Evolutionary conservation across 1,284 basidiomycete species (phyloP).

Genomic region (Sporisorium graminicola): DNA sequence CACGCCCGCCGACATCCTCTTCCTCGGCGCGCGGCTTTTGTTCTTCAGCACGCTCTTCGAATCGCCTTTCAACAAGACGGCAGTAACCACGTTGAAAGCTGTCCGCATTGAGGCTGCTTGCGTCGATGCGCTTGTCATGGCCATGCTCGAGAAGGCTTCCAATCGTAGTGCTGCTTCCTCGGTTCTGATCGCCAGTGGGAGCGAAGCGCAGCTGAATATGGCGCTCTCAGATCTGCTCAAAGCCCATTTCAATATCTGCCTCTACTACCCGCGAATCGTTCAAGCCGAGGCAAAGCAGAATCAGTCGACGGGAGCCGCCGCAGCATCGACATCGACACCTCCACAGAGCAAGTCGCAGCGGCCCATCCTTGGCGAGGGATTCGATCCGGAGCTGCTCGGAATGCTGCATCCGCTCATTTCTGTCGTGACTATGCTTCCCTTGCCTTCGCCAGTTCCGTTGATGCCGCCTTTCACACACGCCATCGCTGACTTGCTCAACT

Average conservation of each 20-base stretch:
- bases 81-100: conserved; percentile 44
- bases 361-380: conserved; percentile 47
- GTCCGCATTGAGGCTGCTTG: conserved; percentile 36
- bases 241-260: conserved; percentile 60
- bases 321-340: not conserved
- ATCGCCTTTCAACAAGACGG: conserved; percentile 54
- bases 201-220: conserved; percentile 37
- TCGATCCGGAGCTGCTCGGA: conserved; percentile 37
- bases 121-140: conserved; percentile 31
- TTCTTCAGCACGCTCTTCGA: conserved; percentile 66
- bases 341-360: not conserved
- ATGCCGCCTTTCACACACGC: conserved; percentile 58
- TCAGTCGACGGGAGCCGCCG: conserved; percentile 6
- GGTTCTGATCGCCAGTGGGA: conserved; percentile 33
- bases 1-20: conserved; percentile 54
- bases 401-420: conserved; percentile 51
- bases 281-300: conserved; percentile 31
- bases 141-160: conserved; percentile 18
- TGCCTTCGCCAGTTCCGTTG: conserved; percentile 37
- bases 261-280: conserved; percentile 59
- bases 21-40: conserved; percentile 55
- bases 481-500: conserved; percentile 63
- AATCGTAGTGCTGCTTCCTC: conserved; percentile 10
- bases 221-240: conserved; percentile 61
- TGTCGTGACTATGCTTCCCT: conserved; percentile 38